Conservation (phyloP, 1,284 basidiomycete genomes). For the Golubevia pallescens region DNA sequence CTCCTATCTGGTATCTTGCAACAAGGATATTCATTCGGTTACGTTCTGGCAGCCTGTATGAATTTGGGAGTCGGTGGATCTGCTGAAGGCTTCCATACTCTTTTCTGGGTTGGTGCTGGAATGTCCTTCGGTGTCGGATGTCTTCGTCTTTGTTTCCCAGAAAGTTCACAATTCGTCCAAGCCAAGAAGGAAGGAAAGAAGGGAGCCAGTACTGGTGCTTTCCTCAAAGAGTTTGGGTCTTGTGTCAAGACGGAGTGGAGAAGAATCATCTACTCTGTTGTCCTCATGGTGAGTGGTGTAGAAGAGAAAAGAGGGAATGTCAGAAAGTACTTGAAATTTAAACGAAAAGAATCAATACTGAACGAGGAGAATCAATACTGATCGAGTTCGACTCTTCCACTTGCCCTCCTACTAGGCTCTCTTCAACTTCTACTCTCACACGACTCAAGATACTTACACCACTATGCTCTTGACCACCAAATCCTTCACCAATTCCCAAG, state of each 20-base stretch:
- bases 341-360: neutral
- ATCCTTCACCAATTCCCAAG: conserved; percentile 20
- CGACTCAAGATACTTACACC: conserved; percentile 29
- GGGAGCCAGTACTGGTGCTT: conserved; percentile 26
- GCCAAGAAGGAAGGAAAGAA: conserved; percentile 17
- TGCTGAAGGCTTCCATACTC: conserved; percentile 22
- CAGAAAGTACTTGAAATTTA: too few species aligned
- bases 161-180: conserved; percentile 41
- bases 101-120: conserved; percentile 46
- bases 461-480: conserved; percentile 37
- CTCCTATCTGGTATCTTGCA: conserved; percentile 39
- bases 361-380: neutral
- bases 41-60: conserved; percentile 36
- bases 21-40: conserved; percentile 37
- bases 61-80: conserved; percentile 35
- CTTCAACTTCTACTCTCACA: conserved; percentile 32
- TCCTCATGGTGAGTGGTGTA: conserved; percentile 1
- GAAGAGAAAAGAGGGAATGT: too few species aligned
- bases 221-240: conserved; percentile 13
- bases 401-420: conserved; percentile 18
- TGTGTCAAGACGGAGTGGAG: conserved; percentile 28
- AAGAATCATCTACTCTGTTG: conserved; percentile 16
- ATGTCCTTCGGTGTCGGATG: conserved; percentile 25
- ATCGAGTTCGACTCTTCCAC: neutral
- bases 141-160: conserved; percentile 30